Base-by-base conservation (phyloP, 2,329 filamentous ascomycete species). In the Cryoendolithus antarcticus region DNA sequence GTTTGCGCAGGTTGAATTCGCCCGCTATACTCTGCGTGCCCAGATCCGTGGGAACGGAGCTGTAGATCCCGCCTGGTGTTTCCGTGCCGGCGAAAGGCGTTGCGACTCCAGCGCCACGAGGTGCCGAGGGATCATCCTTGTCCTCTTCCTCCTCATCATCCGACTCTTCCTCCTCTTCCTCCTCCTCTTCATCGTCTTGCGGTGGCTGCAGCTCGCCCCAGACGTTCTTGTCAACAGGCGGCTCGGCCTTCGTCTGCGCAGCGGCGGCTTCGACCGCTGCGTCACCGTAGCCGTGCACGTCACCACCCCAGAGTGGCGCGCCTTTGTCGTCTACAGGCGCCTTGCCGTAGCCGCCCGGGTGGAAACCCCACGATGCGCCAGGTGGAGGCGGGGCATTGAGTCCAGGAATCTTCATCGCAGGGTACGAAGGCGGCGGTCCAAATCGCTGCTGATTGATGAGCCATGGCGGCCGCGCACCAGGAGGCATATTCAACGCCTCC, bases 391-490 rank as follows among this genome's bases (percentile, higher is more conserved):
- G 86, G 1, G 89, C 86, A 59, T 96, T 98, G 34, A 98, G 73
- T 33, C 91, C 91, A 6, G 91, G 83, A 44, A 98, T 86, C 59
- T 91, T 93, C 38, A 96, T 71, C n/a, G 85, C 85, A 13, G 91
- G 88, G 59, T 98, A 98, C 6, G 86, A 93, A 4, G 89, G 88
- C 1, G 91, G 89, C 15, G 88, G 86, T 0, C 91, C 91, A 53
- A 86, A 85, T 51, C 89, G 80, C 62, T 98, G 91, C 62, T 93
- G 86, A 62, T 94, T 94, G 58, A 98, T 89, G 44, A 98, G 73
- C 91, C 91, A 98, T 31, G 91, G 91, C 15, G 91, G 89, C 6
- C 91, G 89, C 19, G 88, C 86, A 37, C 86, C 88, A 9, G 86
- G 84, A 13, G 86, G 84, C 67, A 98, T 96, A 52, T 86, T 91